phyloP scores from a whole-genome alignment of 2,329 filamentous ascomycete species.

The Colletotrichum theobromicola region DNA sequence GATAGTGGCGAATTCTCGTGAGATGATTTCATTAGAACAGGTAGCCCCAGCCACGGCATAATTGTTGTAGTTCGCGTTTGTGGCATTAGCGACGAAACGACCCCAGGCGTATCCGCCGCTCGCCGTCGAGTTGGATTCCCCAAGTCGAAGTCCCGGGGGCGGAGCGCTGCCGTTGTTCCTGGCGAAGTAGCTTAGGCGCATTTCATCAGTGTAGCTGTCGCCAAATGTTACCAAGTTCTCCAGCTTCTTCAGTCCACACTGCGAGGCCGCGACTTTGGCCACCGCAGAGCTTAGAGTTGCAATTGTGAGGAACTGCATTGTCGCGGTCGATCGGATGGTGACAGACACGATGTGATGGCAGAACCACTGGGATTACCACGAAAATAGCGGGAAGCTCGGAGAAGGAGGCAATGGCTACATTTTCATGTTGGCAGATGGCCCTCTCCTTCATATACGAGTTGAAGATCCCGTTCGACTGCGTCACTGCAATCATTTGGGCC shows the following conservation, averaged over 20 bases:
- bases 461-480: background rate
- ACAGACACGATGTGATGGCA: background rate
- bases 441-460: background rate
- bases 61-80: conserved; percentile 63
- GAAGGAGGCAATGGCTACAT: background rate
- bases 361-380: background rate
- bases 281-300: conserved; percentile 5
- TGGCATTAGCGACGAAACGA: conserved; percentile 66
- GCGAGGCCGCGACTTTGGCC: conserved; percentile 16
- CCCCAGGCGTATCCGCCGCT: conserved; percentile 74
- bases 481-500: background rate
- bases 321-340: background rate
- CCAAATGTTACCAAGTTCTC: conserved; percentile 73
- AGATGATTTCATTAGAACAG: conserved; percentile 72
- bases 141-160: conserved; percentile 60
- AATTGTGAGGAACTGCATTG: conserved; percentile 4
- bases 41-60: conserved; percentile 77
- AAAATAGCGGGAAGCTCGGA: background rate
- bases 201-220: conserved; percentile 80
- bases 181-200: conserved; percentile 67
- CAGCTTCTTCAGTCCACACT: conserved; percentile 49
- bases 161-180: conserved; percentile 63
- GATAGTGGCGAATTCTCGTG: conserved; percentile 56
- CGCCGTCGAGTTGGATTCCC: conserved; percentile 55
- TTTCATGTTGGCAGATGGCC: background rate